phyloP scores from a whole-genome alignment of 192 early-diverging fungal genomes.

The Coemansia brasiliensis region DNA sequence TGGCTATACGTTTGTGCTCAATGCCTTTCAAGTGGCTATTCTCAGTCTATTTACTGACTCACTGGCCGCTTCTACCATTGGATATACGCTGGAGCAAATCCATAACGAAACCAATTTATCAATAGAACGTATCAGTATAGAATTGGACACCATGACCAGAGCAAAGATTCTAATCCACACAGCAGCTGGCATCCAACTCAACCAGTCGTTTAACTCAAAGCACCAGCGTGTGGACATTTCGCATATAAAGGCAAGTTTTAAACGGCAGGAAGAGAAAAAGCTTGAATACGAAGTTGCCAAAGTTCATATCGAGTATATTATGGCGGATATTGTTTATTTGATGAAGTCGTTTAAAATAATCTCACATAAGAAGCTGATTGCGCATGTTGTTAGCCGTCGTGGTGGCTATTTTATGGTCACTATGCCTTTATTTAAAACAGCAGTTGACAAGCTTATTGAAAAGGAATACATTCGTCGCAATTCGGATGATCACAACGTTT shows the following conservation, averaged over 20 bases:
- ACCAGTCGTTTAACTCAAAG: conserved; percentile 76
- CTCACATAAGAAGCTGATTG: neutral
- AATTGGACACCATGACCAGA: neutral
- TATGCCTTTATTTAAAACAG: neutral
- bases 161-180: neutral
- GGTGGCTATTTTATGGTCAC: conserved; percentile 3
- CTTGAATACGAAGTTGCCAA: neutral
- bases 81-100: neutral
- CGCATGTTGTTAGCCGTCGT: neutral
- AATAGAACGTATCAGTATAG: neutral
- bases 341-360: neutral
- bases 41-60: conserved; percentile 77
- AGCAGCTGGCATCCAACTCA: conserved; percentile 43
- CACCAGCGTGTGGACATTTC: conserved; percentile 85
- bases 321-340: neutral
- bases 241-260: conserved; percentile 53
- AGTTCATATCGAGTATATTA: neutral
- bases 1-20: conserved; percentile 55
- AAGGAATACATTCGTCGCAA: neutral
- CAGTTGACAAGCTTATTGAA: neutral
- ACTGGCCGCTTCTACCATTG: neutral
- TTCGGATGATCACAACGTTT: neutral
- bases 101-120: neutral
- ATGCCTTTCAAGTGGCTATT: conserved; percentile 90
- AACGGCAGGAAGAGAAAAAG: neutral